These are phyloP conservation scores for Phytophthora chlamydospora DNA, from an alignment of 352 stramenopile species.

Conservation along the genomic window DNA sequence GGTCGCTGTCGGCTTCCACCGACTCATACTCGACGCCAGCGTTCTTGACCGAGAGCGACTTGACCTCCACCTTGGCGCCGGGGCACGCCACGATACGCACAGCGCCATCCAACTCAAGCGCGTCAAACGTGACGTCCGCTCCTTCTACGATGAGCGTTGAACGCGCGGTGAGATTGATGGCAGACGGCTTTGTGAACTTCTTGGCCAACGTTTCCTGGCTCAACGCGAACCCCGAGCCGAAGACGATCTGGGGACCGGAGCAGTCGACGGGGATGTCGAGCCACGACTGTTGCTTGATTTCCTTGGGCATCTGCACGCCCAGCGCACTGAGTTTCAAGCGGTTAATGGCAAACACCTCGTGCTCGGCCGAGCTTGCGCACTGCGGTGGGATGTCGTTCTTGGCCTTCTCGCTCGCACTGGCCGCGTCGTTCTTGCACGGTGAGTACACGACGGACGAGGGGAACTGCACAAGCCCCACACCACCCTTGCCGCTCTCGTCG, in stretches of 20 bases:
- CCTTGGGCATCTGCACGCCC: constrained; percentile 29
- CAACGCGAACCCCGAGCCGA: constrained; percentile 45
- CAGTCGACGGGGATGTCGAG: constrained; percentile 57
- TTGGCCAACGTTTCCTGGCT: constrained; percentile 34
- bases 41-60: constrained; percentile 51
- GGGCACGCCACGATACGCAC: constrained; percentile 49
- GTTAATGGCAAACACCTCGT: constrained; percentile 67
- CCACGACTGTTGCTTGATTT: constrained; percentile 38
- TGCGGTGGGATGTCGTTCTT: constrained; percentile 63
- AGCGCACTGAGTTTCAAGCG: constrained; percentile 41
- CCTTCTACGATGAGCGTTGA: constrained; percentile 68
- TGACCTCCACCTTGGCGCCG: constrained; percentile 53
- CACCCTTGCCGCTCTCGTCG: constrained; percentile 15
- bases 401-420: constrained; percentile 56
- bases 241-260: constrained; percentile 53
- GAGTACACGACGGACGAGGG: constrained; percentile 69
- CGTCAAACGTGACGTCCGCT: constrained; percentile 44
- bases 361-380: constrained; percentile 65
- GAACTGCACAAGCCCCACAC: constrained; percentile 62
- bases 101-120: constrained; percentile 55
- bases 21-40: constrained; percentile 53
- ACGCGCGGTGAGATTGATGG: constrained; percentile 44
- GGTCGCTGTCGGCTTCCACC: constrained; percentile 18
- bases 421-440: constrained; percentile 75
- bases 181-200: constrained; percentile 39